phyloP scores from a whole-genome alignment of 2,329 filamentous ascomycete genomes.

The Claviceps purpurea region DNA sequence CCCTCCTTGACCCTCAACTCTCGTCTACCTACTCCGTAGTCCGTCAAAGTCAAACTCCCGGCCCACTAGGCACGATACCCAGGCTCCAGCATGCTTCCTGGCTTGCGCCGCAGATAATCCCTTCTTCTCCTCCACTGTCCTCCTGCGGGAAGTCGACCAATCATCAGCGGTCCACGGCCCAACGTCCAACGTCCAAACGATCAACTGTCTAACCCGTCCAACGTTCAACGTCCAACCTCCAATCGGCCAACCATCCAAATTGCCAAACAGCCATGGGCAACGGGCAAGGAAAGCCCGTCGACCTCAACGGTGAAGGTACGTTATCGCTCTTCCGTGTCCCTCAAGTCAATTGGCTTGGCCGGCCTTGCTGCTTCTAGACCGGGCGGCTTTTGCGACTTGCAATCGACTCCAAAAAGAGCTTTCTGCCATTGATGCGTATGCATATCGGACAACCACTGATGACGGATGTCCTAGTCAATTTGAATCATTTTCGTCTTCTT shows the following conservation, averaged over 20 bases:
- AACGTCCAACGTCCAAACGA: too few species aligned
- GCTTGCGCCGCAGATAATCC: conserved; percentile 12
- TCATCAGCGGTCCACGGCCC: too few species aligned
- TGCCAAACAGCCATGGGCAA: conserved; percentile 70
- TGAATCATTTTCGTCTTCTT: conserved; percentile 92
- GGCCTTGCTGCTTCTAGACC: background rate
- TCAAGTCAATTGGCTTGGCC: background rate
- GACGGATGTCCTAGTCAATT: conserved; percentile 51
- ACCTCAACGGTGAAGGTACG: conserved; percentile 82
- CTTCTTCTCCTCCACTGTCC: conserved; percentile 10
- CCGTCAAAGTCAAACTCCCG: background rate
- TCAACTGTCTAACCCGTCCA: too few species aligned
- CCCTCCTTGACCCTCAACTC: background rate
- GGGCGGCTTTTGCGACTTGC: background rate
- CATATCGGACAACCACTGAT: background rate
- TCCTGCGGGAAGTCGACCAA: conserved; percentile 6
- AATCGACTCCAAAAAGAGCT: background rate
- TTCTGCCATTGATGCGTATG: background rate
- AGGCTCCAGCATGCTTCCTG: conserved; percentile 13
- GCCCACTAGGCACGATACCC: conserved; percentile 4
- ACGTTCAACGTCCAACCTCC: too few species aligned
- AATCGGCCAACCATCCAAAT: too few species aligned
- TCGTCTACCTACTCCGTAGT: background rate
- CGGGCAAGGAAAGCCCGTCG: conserved; percentile 83
- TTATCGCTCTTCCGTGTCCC: conserved; percentile 7